Evolutionary conservation across 148 eudicot genomes (phyloP), one percentile per base, ranked within the genome.

Genomic region (Camellia lanceoleosa): DNA sequence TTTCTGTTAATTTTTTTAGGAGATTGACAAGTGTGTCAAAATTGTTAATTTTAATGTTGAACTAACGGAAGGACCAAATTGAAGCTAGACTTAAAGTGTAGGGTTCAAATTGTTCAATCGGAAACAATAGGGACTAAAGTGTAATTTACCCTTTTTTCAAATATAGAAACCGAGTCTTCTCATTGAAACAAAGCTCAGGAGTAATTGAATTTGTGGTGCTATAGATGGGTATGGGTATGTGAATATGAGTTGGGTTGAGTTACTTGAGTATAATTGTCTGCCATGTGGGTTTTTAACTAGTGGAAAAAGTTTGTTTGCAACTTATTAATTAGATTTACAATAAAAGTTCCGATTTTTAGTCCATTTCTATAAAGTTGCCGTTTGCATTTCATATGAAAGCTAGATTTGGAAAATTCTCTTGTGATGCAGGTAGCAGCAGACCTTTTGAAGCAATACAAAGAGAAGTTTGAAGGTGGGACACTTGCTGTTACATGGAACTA

Each of bases 401-500:
- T 16, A 18, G 61, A 77, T 38, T 56, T 66, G 64, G 15, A 63
- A 51, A 20, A 11, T 72, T 62, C 7, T 38, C 59, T 63, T 82
- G 65, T 49, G 73, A 86, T 80, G 71, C 88, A 93, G 99, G 97
- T 95, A 52, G 97, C 99, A 71, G 94, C 83, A 65, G 92, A 93
- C 80, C 94, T 95, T 66, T 73, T 95, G 93, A 95, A 95, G 85
- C 90, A 91, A 85, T 95, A 95, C 89, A 79, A 90, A 78, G 90
- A 93, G 79, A 95, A 95, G 83, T 95, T 95, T 74, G 82, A 85
- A 87, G 99, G 99, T 58, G 97, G 97, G 43, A 87, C 97, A 52
- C 80, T 95, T 61, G 61, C 89, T 5, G 94, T 87, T 76, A 95
- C 99, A n/a, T 95, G 99, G 99, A 95, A 88, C 86, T 95, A 95